Conservation (phyloP, 2,329 filamentous ascomycete species). For the Botrytis porri region DNA sequence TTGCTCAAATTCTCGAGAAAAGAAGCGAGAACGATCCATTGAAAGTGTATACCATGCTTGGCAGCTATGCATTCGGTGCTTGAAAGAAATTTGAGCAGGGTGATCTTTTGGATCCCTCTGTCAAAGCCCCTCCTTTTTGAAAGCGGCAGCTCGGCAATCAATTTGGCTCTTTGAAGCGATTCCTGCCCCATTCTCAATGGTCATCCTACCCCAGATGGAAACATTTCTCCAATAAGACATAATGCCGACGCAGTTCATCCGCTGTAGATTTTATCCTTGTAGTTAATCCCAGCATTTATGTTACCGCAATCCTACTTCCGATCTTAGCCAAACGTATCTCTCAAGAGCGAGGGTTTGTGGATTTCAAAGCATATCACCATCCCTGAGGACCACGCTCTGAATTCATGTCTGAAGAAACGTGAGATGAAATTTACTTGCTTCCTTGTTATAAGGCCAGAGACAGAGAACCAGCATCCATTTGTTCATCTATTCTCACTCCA, state of each 20-base stretch:
- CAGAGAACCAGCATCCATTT: not conserved
- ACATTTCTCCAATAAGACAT: not conserved
- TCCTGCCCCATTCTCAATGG: not conserved
- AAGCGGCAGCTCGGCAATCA: not conserved
- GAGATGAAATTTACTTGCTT: not conserved
- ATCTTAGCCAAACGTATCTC: not conserved
- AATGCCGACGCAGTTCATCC: not conserved
- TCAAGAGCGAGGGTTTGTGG: not conserved
- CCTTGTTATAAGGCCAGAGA: not conserved
- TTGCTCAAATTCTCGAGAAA: slow-evolving; percentile 21
- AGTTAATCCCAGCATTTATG: not conserved
- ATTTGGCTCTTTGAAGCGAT: not conserved
- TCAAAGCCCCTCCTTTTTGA: not conserved
- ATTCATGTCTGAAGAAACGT: not conserved
- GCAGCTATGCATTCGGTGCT: slow-evolving; percentile 23
- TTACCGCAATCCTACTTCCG: not conserved
- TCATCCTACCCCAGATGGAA: not conserved
- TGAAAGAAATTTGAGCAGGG: not conserved
- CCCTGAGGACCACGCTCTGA: not conserved
- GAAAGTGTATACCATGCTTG: slow-evolving; percentile 24
- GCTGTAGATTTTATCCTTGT: not conserved
- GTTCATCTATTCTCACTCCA: not conserved
- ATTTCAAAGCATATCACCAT: not conserved
- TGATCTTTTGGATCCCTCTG: not conserved
- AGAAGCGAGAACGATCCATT: slow-evolving; percentile 12